phyloP scores from a whole-genome alignment of 305 asterid species.

The Nicotiana rustica region DNA sequence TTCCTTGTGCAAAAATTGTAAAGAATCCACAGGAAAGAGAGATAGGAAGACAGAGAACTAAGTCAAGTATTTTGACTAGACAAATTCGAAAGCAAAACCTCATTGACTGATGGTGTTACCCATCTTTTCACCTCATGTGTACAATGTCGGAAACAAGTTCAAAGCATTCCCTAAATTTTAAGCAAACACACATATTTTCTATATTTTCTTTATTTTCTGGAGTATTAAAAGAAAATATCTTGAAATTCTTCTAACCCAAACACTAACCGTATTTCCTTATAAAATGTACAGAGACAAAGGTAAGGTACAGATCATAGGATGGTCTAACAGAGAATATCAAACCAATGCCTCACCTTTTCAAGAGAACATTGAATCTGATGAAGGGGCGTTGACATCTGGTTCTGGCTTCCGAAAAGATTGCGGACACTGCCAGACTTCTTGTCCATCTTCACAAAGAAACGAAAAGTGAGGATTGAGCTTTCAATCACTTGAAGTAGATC shows the following conservation, averaged over 20 bases:
- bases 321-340: not conserved
- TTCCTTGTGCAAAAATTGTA: not conserved
- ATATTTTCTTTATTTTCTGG: not conserved
- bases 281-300: not conserved
- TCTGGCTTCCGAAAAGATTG: conserved; percentile 61
- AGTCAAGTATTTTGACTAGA: not conserved
- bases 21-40: not conserved
- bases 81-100: not conserved
- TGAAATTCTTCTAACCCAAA: not conserved
- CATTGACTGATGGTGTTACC: conserved; percentile 3
- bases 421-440: conserved; percentile 68
- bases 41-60: not conserved
- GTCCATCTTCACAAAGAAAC: conserved; percentile 74
- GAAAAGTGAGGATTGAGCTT: conserved; percentile 76
- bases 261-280: not conserved
- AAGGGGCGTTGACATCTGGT: conserved; percentile 71
- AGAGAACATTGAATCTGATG: conserved; percentile 79
- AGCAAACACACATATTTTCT: not conserved
- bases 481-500: conserved; percentile 72
- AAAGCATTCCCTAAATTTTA: not conserved
- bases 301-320: not conserved
- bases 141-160: not conserved
- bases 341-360: conserved; percentile 63
- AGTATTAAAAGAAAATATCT: not conserved
- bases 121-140: conserved; percentile 19